Evolutionary conservation across 805 yeast genomes (phyloP).

Genomic region (Pichia cabralensis): DNA sequence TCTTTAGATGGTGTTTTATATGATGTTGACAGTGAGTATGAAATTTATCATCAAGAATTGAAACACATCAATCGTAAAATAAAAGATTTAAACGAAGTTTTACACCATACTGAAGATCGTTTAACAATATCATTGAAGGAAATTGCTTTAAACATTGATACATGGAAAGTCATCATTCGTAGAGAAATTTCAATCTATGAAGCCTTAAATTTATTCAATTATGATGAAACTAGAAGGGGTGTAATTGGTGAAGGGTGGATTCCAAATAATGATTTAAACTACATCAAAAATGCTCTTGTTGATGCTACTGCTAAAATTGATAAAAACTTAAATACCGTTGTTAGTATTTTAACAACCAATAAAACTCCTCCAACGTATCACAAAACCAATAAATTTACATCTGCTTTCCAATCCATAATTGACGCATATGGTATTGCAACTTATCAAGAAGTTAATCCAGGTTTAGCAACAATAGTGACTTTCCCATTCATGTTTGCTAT

Average conservation of each 20-base stretch:
- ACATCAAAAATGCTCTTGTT: conserved; percentile 58
- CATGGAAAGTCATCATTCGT: conserved; percentile 60
- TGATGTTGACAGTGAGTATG: conserved; percentile 38
- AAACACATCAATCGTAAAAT: conserved; percentile 36
- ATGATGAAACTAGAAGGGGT: conserved; percentile 75
- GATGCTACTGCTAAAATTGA: conserved; percentile 45
- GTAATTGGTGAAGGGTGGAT: conserved; percentile 96
- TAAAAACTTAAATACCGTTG: conserved; percentile 38
- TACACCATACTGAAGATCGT: conserved; percentile 56
- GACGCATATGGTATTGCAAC: conserved; percentile 76
- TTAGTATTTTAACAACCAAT: conserved; percentile 54
- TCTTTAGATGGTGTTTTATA: conserved; percentile 78
- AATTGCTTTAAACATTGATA: conserved; percentile 61
- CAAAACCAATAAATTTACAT: conserved; percentile 58
- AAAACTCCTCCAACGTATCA: conserved; percentile 67
- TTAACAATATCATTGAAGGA: conserved; percentile 69
- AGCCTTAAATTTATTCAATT: conserved; percentile 68
- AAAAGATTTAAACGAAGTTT: conserved; percentile 39
- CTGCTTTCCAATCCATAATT: conserved; percentile 57
- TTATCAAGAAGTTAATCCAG: conserved; percentile 67
- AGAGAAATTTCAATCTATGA: conserved; percentile 80
- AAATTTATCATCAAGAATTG: conserved; percentile 35
- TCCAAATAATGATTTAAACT: conserved; percentile 64
- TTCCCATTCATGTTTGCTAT: conserved; percentile 79
- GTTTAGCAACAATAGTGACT: conserved; percentile 62